Conservation (phyloP, 2,329 filamentous ascomycete species). For the Elsinoe perseae region DNA sequence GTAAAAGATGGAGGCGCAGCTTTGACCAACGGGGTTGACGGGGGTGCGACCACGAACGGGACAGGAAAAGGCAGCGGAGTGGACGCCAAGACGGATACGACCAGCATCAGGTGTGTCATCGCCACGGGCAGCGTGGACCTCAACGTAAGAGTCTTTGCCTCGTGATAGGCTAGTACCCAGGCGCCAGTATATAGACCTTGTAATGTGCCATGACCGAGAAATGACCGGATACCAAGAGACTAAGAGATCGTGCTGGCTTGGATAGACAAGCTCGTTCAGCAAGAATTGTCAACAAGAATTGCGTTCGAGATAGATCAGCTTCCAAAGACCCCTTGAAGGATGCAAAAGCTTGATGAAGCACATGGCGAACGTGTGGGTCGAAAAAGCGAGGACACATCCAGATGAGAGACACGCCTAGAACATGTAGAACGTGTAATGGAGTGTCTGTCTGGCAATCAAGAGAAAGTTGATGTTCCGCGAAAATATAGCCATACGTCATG, state of each 20-base stretch:
- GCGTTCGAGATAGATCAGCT: background rate
- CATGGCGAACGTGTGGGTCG: background rate
- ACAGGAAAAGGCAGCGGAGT: conserved; percentile 46
- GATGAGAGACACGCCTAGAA: background rate
- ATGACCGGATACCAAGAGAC: conserved; percentile 4
- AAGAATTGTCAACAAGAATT: background rate
- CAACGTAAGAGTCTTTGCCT: conserved; percentile 70
- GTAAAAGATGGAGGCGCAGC: conserved; percentile 48
- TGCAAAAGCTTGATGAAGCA: background rate
- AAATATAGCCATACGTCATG: background rate
- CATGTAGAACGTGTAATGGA: background rate
- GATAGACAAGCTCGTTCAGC: background rate
- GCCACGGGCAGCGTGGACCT: conserved; percentile 80
- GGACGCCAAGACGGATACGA: conserved; percentile 37
- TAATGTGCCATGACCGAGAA: conserved; percentile 13
- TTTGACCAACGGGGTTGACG: conserved; percentile 29
- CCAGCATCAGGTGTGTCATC: conserved; percentile 73
- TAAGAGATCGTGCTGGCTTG: background rate
- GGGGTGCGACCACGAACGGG: conserved; percentile 18
- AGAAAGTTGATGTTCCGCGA: background rate
- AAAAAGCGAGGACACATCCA: background rate
- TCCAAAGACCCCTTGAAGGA: background rate
- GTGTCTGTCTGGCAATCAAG: background rate
- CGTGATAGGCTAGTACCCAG: conserved; percentile 26
- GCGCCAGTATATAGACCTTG: conserved; percentile 1